Conservation (phyloP, 345 rosid species). For the Arabidopsis suecica region DNA sequence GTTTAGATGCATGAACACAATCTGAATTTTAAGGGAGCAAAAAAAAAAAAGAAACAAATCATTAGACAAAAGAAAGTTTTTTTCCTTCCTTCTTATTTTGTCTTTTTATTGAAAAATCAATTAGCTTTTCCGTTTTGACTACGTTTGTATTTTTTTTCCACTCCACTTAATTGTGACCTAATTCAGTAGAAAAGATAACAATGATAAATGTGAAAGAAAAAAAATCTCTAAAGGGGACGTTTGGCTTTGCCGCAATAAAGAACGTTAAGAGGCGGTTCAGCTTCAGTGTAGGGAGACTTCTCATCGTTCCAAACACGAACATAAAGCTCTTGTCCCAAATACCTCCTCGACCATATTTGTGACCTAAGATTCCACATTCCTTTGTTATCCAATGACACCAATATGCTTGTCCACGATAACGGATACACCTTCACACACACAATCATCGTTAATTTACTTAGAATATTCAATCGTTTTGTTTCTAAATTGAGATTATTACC, state of each 20-base stretch:
- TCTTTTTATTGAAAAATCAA: slow-evolving; percentile 33
- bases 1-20: slow-evolving; percentile 18
- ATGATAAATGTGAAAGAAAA: background rate
- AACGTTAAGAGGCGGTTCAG: slow-evolving; percentile 47
- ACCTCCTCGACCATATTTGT: slow-evolving; percentile 67
- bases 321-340: slow-evolving; percentile 78
- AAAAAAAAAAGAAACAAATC: background rate
- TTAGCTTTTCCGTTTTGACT: slow-evolving; percentile 8
- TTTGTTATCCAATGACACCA: slow-evolving; percentile 84
- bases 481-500: slow-evolving; percentile 41
- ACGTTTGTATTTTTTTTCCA: slow-evolving; percentile 9
- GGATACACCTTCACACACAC: slow-evolving; percentile 66
- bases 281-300: slow-evolving; percentile 49
- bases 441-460: background rate
- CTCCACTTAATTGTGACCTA: slow-evolving; percentile 14
- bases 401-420: slow-evolving; percentile 66
- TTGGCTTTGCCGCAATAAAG: slow-evolving; percentile 54
- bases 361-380: slow-evolving; percentile 96
- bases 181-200: slow-evolving; percentile 24
- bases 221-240: slow-evolving; percentile 23
- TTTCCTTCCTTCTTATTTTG: background rate
- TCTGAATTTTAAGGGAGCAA: background rate
- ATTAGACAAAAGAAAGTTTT: slow-evolving; percentile 1
- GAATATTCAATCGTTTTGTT: background rate
- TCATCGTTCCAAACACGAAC: slow-evolving; percentile 73